These are phyloP conservation scores for Barnettozyma sucrosica DNA, from an alignment of 805 yeast species.

Conservation along the genomic window DNA sequence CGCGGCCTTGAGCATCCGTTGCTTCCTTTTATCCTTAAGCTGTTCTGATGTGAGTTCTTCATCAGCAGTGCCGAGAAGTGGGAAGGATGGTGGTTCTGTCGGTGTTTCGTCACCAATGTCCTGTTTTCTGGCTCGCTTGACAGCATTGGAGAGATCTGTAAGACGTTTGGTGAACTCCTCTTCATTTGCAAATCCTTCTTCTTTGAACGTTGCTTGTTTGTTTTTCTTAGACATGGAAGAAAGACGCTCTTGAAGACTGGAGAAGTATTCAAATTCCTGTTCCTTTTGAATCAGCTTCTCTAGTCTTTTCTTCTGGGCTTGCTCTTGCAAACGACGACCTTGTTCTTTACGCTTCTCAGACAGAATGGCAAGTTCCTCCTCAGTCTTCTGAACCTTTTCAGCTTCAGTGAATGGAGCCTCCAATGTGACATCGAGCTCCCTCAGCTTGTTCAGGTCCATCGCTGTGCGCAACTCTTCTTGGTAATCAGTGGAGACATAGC, in stretches of 20 bases:
- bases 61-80: constrained; percentile 79
- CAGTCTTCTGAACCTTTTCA: constrained; percentile 65
- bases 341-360: constrained; percentile 79
- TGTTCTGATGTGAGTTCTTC: constrained; percentile 75
- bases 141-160: constrained; percentile 55
- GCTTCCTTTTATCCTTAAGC: constrained; percentile 81
- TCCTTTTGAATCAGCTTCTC: constrained; percentile 80
- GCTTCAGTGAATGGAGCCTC: constrained; percentile 77
- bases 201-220: constrained; percentile 47
- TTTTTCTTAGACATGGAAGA: constrained; percentile 46
- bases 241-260: constrained; percentile 49
- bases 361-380: constrained; percentile 72
- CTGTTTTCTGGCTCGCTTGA: constrained; percentile 60
- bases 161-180: constrained; percentile 65
- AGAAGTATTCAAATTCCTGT: constrained; percentile 70
- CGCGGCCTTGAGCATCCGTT: constrained; percentile 75
- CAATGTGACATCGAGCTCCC: constrained; percentile 62
- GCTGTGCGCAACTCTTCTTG: constrained; percentile 51
- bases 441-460: constrained; percentile 59
- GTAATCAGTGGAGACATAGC: constrained; percentile 71
- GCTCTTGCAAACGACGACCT: constrained; percentile 86
- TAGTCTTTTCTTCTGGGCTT: constrained; percentile 76
- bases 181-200: constrained; percentile 75
- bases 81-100: constrained; percentile 48
- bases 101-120: constrained; percentile 58